These are phyloP conservation scores for Erysimum cheiranthoides DNA, from an alignment of 345 rosid species.

Conservation along the genomic window DNA sequence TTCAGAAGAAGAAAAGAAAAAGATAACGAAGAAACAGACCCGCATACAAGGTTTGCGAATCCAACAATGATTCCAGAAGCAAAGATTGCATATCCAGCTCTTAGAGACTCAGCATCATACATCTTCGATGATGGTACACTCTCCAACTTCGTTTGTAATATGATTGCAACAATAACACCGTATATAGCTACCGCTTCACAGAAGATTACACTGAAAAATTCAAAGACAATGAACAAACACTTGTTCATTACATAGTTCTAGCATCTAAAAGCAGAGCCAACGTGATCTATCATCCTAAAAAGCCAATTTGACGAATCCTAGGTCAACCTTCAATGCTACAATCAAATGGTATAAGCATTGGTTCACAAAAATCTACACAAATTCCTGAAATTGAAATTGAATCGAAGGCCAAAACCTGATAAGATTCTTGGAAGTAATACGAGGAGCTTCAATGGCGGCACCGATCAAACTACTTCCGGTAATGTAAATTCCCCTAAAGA, in stretches of 20 bases:
- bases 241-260: constrained; percentile 8
- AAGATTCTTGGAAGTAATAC: constrained; percentile 92
- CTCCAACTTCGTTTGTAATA: constrained; percentile 91
- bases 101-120: constrained; percentile 79
- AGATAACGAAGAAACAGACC: constrained; percentile 57
- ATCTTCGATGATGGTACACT: constrained; percentile 69
- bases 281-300: neutral
- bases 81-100: constrained; percentile 98
- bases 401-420: constrained; percentile 58
- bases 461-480: constrained; percentile 96
- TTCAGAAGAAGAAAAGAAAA: neutral
- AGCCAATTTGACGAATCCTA: neutral
- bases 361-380: neutral
- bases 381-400: constrained; percentile 1
- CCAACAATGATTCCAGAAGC: constrained; percentile 99
- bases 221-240: neutral
- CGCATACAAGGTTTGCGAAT: constrained; percentile 97
- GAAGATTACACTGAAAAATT: constrained; percentile 72
- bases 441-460: constrained; percentile 93
- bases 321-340: neutral
- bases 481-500: constrained; percentile 82
- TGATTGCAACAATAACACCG: constrained; percentile 96
- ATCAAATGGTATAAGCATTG: neutral
- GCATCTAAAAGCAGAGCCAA: constrained; percentile 1
- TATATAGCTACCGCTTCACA: constrained; percentile 98